Evolutionary conservation across 495 filamentous ascomycete genomes (phyloP).

Genomic region (Neohortaea acidophila): DNA sequence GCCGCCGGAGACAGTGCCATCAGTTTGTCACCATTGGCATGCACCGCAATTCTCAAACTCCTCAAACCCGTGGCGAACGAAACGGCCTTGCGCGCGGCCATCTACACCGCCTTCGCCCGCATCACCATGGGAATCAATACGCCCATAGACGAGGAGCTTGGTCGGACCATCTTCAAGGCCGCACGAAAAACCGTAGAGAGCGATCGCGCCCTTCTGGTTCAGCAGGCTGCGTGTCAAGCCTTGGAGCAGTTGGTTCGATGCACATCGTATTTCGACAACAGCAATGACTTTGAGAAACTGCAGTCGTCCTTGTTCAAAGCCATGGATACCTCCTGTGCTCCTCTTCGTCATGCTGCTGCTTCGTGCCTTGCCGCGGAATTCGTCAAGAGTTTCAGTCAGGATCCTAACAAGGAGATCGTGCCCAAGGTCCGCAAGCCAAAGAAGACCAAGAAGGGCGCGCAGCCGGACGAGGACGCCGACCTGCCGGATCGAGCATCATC

Average conservation of each 20-base stretch:
- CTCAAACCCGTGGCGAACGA: slow-evolving; percentile 67
- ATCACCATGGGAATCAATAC: slow-evolving; percentile 53
- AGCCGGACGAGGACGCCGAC: slow-evolving; percentile 56
- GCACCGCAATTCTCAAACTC: slow-evolving; percentile 55
- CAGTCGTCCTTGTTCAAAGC: slow-evolving; percentile 67
- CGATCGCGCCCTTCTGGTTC: slow-evolving; percentile 71
- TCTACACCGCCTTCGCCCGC: slow-evolving; percentile 68
- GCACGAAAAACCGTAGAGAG: slow-evolving; percentile 56
- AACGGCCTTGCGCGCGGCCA: slow-evolving; percentile 65
- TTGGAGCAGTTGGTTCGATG: slow-evolving; percentile 53
- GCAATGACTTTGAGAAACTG: slow-evolving; percentile 79
- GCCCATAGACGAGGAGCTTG: slow-evolving; percentile 71
- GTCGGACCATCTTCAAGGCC: slow-evolving; percentile 86
- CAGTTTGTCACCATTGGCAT: slow-evolving; percentile 60
- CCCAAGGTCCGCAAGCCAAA: slow-evolving; percentile 61
- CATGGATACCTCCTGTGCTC: slow-evolving; percentile 58
- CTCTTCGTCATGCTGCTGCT: slow-evolving; percentile 73
- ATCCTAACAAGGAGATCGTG: slow-evolving; percentile 36
- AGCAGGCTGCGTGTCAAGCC: slow-evolving; percentile 67
- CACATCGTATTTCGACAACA: slow-evolving; percentile 73
- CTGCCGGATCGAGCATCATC: slow-evolving; percentile 60
- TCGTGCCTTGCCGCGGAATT: slow-evolving; percentile 65
- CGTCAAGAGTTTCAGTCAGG: slow-evolving; percentile 63
- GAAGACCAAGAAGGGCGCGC: slow-evolving; percentile 52
- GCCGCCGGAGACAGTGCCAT: slow-evolving; percentile 88